A percentile compares a stretch with the other conserved stretches of the same genome.
Evolutionary conservation across 208 protist species (phyloP).

Genomic region (Entamoeba dispar): DNA sequence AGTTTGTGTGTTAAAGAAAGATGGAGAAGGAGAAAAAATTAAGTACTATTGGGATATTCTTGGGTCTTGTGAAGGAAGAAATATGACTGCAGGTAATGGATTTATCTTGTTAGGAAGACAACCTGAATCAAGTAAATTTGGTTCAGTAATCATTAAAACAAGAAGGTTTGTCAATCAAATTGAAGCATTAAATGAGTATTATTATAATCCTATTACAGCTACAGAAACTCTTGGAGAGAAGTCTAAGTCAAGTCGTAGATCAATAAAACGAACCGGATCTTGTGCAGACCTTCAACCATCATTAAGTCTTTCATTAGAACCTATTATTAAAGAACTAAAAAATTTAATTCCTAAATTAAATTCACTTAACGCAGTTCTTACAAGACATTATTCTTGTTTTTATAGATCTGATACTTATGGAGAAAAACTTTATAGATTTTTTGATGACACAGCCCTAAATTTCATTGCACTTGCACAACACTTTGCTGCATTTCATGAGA

Average conservation of each 20-base stretch:
- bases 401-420: no score
- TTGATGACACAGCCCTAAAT: background rate
- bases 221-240: background rate
- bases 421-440: background rate
- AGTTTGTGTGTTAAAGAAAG: background rate
- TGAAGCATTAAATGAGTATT: background rate
- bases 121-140: no score
- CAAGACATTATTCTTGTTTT: no score
- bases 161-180: background rate
- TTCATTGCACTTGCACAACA: background rate
- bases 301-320: no score
- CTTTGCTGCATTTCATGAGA: background rate
- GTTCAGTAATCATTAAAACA: background rate
- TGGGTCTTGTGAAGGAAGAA: background rate
- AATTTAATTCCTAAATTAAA: no score
- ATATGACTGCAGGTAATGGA: background rate
- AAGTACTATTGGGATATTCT: background rate
- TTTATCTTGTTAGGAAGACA: background rate
- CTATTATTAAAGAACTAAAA: no score
- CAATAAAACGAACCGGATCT: background rate
- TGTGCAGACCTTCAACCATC: no score
- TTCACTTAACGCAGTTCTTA: no score
- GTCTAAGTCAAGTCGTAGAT: background rate
- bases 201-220: background rate
- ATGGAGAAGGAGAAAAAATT: background rate